Percentiles rank a stretch among this genome's conserved stretches.
Conservation (phyloP, 2,329 filamentous ascomycete genomes). For the Alternaria alternata region DNA sequence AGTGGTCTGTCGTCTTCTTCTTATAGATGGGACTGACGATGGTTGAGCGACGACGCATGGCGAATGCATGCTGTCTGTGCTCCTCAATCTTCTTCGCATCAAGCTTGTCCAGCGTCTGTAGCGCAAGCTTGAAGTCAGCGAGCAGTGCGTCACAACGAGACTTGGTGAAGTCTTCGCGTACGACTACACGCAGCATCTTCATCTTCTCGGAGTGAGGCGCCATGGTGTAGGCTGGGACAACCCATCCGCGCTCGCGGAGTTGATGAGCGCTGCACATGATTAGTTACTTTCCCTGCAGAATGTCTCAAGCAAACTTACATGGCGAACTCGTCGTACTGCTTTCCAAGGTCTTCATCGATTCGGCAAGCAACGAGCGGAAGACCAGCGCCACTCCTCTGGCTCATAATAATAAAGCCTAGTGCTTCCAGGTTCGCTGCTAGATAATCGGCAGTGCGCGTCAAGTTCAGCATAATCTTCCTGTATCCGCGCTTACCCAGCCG, state of each 20-base stretch:
- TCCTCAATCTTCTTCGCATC: conserved; percentile 74
- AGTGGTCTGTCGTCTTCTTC: conserved; percentile 54
- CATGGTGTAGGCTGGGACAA: conserved; percentile 97
- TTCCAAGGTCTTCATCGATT: conserved; percentile 65
- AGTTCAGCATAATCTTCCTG: conserved; percentile 90
- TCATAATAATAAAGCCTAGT: conserved; percentile 89
- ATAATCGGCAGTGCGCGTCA: conserved; percentile 90
- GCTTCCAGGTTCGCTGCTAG: conserved; percentile 75
- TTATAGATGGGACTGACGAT: conserved; percentile 38
- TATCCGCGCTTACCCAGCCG: conserved; percentile 93
- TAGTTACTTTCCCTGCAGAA: not conserved
- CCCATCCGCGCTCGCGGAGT: conserved; percentile 86
- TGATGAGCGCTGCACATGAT: conserved; percentile 70
- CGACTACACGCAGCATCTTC: conserved; percentile 92
- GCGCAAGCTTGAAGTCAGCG: conserved; percentile 78
- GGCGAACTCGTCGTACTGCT: conserved; percentile 64
- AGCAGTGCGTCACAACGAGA: conserved; percentile 81
- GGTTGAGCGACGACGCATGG: conserved; percentile 39
- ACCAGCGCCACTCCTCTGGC: conserved; percentile 76
- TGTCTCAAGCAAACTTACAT: conserved; percentile 52
- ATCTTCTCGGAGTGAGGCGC: conserved; percentile 83
- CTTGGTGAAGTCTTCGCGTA: conserved; percentile 89
- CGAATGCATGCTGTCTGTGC: conserved; percentile 63
- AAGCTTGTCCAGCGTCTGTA: conserved; percentile 75
- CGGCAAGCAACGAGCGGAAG: conserved; percentile 92